Evolutionary conservation across 495 filamentous ascomycete species (phyloP).

Genomic region (Clavariopsis aquatica): DNA sequence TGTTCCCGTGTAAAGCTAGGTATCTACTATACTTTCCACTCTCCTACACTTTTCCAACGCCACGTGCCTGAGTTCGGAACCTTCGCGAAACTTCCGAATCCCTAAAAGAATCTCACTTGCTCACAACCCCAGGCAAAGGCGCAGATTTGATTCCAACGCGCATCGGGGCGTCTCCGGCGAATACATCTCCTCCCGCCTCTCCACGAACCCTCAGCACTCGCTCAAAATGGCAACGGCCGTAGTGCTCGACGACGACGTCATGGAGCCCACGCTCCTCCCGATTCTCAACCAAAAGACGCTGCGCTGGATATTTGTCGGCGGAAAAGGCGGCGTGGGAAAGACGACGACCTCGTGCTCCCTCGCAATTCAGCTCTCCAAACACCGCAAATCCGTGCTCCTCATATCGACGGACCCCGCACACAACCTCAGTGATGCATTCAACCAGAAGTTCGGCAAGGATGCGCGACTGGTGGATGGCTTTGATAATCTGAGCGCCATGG

Average conservation of each 20-base stretch:
- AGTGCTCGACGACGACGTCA: conserved; percentile 66
- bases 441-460: conserved; percentile 99
- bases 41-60: background rate
- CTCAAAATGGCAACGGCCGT: conserved; percentile 61
- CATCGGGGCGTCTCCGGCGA: no score
- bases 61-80: conserved; percentile 6
- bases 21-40: no score
- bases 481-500: conserved; percentile 94
- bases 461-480: conserved; percentile 90
- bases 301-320: conserved; percentile 98
- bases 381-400: conserved; percentile 90
- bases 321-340: conserved; percentile 99
- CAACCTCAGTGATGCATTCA: conserved; percentile 97
- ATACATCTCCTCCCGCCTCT: background rate
- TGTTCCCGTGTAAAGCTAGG: no score
- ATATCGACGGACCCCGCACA: conserved; percentile 99
- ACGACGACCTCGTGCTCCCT: conserved; percentile 98
- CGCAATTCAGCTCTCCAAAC: conserved; percentile 96
- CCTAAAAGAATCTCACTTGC: background rate
- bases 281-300: conserved; percentile 92
- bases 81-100: conserved; percentile 24
- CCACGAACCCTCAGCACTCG: background rate
- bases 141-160: no score
- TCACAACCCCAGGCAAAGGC: background rate
- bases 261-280: conserved; percentile 91